Base-by-base conservation (phyloP, 106 monocot genomes). In the Acorus calamus region DNA sequence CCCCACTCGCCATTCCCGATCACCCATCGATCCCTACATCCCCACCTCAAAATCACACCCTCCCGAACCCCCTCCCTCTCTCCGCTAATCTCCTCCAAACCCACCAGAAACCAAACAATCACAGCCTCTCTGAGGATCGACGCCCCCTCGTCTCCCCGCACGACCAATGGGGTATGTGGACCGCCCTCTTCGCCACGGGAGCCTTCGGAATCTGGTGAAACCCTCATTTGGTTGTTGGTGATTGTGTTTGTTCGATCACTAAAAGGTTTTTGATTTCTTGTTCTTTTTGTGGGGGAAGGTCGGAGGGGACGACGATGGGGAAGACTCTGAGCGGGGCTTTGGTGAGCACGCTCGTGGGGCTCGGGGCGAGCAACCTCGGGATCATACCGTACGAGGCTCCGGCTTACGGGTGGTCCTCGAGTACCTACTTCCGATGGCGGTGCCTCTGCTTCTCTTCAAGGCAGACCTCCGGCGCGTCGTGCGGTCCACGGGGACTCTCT, bases 401-500 rank as follows among this genome's bases (percentile, higher is more conserved):
- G 2, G 81, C 86, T 0, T 84, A 92, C 47, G 49, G 6, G 72
- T 79, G 2, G 92, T 92, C 46, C 49, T 87, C 64, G 84, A 92
- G 59, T 87, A 72, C 65, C 64, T 92, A 12, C 69, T 92, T 9
- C 92, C 92, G 7, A 42, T 81, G 50, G 60, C 92, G 45, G 70
- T 92, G 47, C 92, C 92, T 2, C 65, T 87, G 53, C 74, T 92
- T 8, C 74, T 92, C 53, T 87, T 92, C 65, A 79, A 65, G 50
- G 92, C 92, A 9, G 87, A 92, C 65, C 76, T 92, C 13, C 78
- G 92, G 2, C 74, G 76, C 6, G 76, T 92, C 11, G 8, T 92
- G 14, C 66, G 59, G 53, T 79, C 84, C 44, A 87, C 92, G 6
- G 92, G 92, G 60, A 79, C 76, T 1, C 77, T 92, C 4, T 78